phyloP scores from a whole-genome alignment of 805 yeast species.

The Wickerhamomyces strasburgensis region DNA sequence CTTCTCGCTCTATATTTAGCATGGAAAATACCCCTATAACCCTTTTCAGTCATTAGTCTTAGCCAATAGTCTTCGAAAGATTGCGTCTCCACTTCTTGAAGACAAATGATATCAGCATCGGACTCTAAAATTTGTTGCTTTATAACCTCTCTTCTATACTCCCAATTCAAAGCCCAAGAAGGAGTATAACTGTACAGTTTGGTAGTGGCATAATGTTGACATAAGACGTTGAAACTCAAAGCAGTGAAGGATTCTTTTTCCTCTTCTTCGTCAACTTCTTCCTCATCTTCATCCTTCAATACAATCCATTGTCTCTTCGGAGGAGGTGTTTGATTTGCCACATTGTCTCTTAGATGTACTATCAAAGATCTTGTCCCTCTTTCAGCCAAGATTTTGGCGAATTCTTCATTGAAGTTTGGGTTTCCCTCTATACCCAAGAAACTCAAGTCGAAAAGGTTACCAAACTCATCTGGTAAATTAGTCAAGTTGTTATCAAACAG shows the following conservation, averaged over 20 bases:
- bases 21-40: slow-evolving; percentile 78
- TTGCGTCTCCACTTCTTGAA: slow-evolving; percentile 92
- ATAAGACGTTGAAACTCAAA: slow-evolving; percentile 84
- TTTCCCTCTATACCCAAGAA: slow-evolving; percentile 94
- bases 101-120: slow-evolving; percentile 75
- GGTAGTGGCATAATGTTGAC: slow-evolving; percentile 93
- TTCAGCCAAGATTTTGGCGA: slow-evolving; percentile 65
- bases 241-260: slow-evolving; percentile 57
- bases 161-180: slow-evolving; percentile 96
- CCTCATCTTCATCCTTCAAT: slow-evolving; percentile 72
- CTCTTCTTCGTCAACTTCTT: slow-evolving; percentile 21
- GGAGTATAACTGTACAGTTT: slow-evolving; percentile 93
- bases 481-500: slow-evolving; percentile 81
- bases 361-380: slow-evolving; percentile 84
- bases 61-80: slow-evolving; percentile 84
- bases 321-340: slow-evolving; percentile 62
- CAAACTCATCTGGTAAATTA: slow-evolving; percentile 78
- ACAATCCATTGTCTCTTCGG: slow-evolving; percentile 80
- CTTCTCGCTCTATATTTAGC: slow-evolving; percentile 91
- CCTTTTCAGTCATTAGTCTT: slow-evolving; percentile 64
- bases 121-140: slow-evolving; percentile 64
- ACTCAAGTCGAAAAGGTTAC: slow-evolving; percentile 76
- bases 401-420: slow-evolving; percentile 56
- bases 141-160: slow-evolving; percentile 73
- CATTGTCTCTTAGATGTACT: slow-evolving; percentile 73